A percentile compares a stretch with the other conserved stretches of the same genome.
Conservation (phyloP, 768 basidiomycete species). For the Lactifluus echinatus region DNA sequence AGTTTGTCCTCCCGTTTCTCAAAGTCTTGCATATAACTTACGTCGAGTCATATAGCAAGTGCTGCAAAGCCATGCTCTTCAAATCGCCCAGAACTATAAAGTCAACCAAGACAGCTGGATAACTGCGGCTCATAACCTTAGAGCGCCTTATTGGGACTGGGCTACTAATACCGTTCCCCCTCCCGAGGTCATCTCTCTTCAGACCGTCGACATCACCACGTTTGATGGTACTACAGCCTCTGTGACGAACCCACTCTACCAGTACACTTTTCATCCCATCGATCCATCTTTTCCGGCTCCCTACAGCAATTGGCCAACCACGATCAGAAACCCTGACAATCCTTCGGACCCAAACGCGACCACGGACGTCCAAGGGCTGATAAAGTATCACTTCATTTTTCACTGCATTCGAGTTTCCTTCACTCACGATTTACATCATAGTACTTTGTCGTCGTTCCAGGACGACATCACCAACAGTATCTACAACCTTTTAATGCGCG, state of each 20-base stretch:
- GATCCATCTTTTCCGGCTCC: conserved; percentile 4
- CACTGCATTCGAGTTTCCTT: not conserved
- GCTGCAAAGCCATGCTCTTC: conserved; percentile 32
- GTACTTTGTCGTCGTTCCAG: conserved; percentile 11
- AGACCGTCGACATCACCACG: conserved; percentile 29
- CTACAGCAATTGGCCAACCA: conserved; percentile 6
- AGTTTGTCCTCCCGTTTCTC: conserved; percentile 26
- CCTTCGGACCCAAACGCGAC: not conserved
- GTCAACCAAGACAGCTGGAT: conserved; percentile 25
- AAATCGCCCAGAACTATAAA: conserved; percentile 36
- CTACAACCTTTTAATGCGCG: conserved; percentile 31
- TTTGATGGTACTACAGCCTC: conserved; percentile 25
- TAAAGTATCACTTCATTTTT: conserved; percentile 21
- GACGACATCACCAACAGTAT: conserved; percentile 2
- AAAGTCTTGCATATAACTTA: not conserved
- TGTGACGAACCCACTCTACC: conserved; percentile 30
- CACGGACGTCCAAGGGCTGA: conserved; percentile 26
- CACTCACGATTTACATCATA: not conserved
- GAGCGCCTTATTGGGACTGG: conserved; percentile 48
- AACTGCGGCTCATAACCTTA: conserved; percentile 30
- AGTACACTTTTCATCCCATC: conserved; percentile 32
- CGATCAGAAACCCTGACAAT: conserved; percentile 9
- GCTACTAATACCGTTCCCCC: conserved; percentile 34
- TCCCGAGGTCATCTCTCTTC: conserved; percentile 30
- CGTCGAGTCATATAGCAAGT: conserved; percentile 35